A percentile compares a stretch with the other conserved stretches of the same genome.
phyloP scores from a whole-genome alignment of 1,284 basidiomycete species.

The Marasmius oreades region DNA sequence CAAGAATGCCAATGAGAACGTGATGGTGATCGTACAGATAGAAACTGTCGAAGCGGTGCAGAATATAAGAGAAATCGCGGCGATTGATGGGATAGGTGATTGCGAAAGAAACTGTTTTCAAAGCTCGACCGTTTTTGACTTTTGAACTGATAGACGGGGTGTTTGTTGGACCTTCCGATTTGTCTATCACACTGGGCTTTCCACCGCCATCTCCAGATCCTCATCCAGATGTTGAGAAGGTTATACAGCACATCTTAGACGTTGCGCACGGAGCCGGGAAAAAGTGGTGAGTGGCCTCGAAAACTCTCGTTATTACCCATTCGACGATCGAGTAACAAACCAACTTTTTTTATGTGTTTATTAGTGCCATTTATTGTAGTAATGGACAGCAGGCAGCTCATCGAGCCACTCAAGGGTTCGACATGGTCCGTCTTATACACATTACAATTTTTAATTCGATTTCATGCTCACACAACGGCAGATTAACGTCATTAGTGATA shows the following conservation, averaged over 20 bases:
- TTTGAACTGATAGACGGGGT: conserved; percentile 27
- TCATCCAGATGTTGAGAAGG: conserved; percentile 56
- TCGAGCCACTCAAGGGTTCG: neutral
- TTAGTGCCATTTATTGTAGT: neutral
- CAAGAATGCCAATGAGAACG: conserved; percentile 48
- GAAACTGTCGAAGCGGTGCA: conserved; percentile 58
- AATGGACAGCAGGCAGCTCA: neutral
- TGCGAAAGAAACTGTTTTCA: no score
- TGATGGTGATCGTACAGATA: conserved; percentile 65
- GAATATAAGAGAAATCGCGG: conserved; percentile 59
- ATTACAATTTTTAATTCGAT: neutral
- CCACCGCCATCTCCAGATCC: conserved; percentile 58
- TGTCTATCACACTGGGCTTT: conserved; percentile 56
- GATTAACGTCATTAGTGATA: no score
- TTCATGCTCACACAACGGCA: no score
- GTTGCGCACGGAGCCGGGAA: conserved; percentile 56
- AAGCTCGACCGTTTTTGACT: neutral
- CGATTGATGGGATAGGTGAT: conserved; percentile 59
- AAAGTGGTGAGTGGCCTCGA: conserved; percentile 48
- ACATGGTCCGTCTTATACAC: neutral
- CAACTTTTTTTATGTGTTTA: no score
- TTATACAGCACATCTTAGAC: conserved; percentile 55
- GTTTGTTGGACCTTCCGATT: conserved; percentile 68
- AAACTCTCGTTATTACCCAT: no score
- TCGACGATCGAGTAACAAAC: no score